phyloP scores from a whole-genome alignment of 805 yeast species.

The Candida maesae region DNA sequence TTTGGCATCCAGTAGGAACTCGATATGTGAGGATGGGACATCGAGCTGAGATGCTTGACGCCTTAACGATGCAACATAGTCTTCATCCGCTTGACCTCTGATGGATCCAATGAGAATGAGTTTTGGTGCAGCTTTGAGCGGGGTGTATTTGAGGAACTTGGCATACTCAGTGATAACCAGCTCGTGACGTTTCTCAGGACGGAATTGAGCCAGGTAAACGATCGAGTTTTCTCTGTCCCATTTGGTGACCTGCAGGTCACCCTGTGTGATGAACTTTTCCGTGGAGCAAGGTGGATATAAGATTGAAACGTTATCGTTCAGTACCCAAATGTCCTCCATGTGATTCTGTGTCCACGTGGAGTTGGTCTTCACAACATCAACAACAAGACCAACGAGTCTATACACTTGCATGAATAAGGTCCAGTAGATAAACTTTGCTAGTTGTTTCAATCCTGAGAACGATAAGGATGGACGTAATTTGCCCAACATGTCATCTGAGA shows the following conservation, averaged over 20 bases:
- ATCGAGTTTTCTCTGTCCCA: constrained; percentile 33
- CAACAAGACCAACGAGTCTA: constrained; percentile 60
- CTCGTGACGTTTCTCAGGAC: constrained; percentile 91
- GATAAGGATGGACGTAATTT: constrained; percentile 40
- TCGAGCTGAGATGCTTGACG: constrained; percentile 38
- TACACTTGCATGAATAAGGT: constrained; percentile 57
- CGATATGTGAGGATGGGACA: constrained; percentile 38
- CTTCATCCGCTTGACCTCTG: constrained; percentile 62
- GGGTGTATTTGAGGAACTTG: constrained; percentile 37
- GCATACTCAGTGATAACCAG: constrained; percentile 64
- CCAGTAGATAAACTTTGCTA: constrained; percentile 68
- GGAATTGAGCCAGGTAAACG: constrained; percentile 74
- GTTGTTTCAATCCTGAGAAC: constrained; percentile 21
- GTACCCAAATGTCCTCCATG: constrained; percentile 59
- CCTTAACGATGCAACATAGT: constrained; percentile 49
- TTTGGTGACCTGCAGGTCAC: constrained; percentile 16
- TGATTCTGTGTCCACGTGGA: constrained; percentile 92
- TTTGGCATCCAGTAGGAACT: constrained; percentile 70
- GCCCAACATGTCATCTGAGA: constrained; percentile 81
- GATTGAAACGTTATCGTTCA: constrained; percentile 40
- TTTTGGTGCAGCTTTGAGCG: constrained; percentile 38
- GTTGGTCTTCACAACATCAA: constrained; percentile 66
- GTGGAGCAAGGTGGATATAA: constrained; percentile 92
- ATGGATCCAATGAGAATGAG: constrained; percentile 82
- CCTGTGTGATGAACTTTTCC: constrained; percentile 39